phyloP scores from a whole-genome alignment of 2,329 filamentous ascomycete species.

The Fusarium ramigenum region DNA sequence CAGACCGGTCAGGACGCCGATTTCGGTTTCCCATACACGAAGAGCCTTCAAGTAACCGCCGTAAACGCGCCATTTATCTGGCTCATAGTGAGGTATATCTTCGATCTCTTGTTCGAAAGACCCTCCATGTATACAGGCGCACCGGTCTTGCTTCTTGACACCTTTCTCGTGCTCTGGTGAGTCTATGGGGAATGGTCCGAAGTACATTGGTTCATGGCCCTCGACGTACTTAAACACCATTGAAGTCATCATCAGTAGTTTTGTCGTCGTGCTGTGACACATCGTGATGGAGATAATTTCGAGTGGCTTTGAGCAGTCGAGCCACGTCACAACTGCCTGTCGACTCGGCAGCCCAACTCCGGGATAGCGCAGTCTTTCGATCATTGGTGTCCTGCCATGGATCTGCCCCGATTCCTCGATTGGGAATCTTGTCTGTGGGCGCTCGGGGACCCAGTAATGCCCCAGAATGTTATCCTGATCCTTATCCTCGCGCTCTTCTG shows the following conservation, averaged over 20 bases:
- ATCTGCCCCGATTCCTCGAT: not conserved
- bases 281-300: not conserved
- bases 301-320: not conserved
- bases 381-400: accelerated
- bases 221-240: not conserved
- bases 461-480: not conserved
- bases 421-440: not conserved
- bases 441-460: not conserved
- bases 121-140: not conserved
- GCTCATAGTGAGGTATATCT: not conserved
- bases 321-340: not conserved
- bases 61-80: not conserved
- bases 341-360: not conserved
- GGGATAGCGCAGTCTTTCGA: not conserved
- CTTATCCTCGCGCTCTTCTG: not conserved
- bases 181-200: not conserved
- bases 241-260: not conserved
- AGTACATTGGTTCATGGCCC: not conserved
- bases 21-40: not conserved
- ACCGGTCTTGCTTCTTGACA: not conserved
- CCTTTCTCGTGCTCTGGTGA: not conserved
- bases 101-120: not conserved
- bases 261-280: not conserved
- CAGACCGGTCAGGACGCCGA: not conserved
- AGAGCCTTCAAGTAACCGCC: not conserved